A percentile compares a stretch with the other conserved stretches of the same genome.
phyloP scores from a whole-genome alignment of 352 stramenopile genomes.

The Globisporangium cystogenes region DNA sequence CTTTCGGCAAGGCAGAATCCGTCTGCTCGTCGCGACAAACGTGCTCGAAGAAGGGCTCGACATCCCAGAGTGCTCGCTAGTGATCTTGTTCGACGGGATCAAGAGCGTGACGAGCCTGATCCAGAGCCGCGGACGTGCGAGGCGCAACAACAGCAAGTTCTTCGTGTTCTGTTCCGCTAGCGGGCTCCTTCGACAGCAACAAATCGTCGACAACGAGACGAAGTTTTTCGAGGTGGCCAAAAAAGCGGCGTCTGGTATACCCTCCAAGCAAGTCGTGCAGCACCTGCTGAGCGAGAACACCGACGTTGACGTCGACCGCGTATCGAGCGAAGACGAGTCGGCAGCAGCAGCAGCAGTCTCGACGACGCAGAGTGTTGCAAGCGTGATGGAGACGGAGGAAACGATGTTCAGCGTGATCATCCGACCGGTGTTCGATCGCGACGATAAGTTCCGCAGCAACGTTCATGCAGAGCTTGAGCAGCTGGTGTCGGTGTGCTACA shows the following conservation, averaged over 20 bases:
- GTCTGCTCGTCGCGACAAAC: constrained; percentile 72
- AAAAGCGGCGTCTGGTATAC: constrained; percentile 23
- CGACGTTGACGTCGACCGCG: constrained; percentile 5
- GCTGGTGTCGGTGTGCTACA: constrained; percentile 25
- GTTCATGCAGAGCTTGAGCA: constrained; percentile 25
- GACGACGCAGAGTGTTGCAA: background rate
- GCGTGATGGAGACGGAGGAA: constrained; percentile 3
- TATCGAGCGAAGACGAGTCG: background rate
- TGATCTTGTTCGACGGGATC: constrained; percentile 75
- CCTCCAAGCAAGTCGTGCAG: constrained; percentile 38
- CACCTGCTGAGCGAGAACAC: constrained; percentile 22
- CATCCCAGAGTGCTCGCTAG: constrained; percentile 69
- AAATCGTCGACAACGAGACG: constrained; percentile 53
- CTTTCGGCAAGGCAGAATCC: constrained; percentile 62
- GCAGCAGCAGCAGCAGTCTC: background rate
- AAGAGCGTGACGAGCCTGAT: constrained; percentile 68
- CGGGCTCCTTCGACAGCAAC: constrained; percentile 32
- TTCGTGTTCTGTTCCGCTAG: constrained; percentile 56
- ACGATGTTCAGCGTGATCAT: constrained; percentile 43
- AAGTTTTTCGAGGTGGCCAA: constrained; percentile 35
- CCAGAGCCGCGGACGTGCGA: constrained; percentile 66
- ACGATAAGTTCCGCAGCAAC: constrained; percentile 3
- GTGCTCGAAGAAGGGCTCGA: constrained; percentile 78
- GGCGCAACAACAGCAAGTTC: constrained; percentile 50
- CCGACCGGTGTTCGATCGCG: constrained; percentile 20